phyloP scores from a whole-genome alignment of 176 grass and related monocot genomes.

The Tillandsia fasciculata region DNA sequence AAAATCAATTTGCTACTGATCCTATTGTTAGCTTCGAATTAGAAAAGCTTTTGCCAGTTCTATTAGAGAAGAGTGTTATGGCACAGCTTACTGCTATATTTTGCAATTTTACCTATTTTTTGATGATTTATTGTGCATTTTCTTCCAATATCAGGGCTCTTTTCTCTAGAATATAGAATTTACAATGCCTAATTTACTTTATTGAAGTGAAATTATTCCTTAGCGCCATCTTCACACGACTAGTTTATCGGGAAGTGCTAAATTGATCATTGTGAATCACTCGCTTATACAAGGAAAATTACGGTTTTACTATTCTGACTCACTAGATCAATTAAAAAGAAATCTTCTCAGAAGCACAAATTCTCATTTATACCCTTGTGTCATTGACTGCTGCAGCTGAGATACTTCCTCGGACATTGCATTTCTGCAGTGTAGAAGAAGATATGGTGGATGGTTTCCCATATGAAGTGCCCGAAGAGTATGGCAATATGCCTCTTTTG shows the following conservation, averaged over 20 bases:
- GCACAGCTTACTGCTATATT: too few relatives aligned
- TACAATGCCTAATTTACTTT: background rate
- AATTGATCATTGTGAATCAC: too few relatives aligned
- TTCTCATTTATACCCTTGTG: conserved; percentile 92
- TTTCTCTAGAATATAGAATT: too few relatives aligned
- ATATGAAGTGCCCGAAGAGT: conserved; percentile 84
- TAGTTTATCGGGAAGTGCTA: too few relatives aligned
- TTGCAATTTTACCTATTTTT: too few relatives aligned
- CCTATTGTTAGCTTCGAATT: background rate
- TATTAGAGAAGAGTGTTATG: too few relatives aligned
- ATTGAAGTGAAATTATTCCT: conserved; percentile 14
- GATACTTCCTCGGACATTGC: conserved; percentile 88
- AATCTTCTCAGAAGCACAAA: conserved; percentile 32
- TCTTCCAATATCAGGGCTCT: too few relatives aligned
- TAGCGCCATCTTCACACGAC: background rate
- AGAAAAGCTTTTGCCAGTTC: too few relatives aligned
- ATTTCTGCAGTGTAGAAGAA: conserved; percentile 99
- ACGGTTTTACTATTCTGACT: background rate
- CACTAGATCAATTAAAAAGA: conserved; percentile 33
- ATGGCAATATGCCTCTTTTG: conserved; percentile 80
- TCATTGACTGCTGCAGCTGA: conserved; percentile 98
- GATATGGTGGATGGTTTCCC: conserved; percentile 98
- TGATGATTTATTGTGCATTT: too few relatives aligned
- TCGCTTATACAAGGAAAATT: too few relatives aligned
- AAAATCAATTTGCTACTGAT: background rate